A percentile compares a stretch with the other conserved stretches of the same genome.
These are phyloP conservation scores for Leucocoprinus birnbaumii DNA, from an alignment of 768 basidiomycete species.

Conservation along the genomic window DNA sequence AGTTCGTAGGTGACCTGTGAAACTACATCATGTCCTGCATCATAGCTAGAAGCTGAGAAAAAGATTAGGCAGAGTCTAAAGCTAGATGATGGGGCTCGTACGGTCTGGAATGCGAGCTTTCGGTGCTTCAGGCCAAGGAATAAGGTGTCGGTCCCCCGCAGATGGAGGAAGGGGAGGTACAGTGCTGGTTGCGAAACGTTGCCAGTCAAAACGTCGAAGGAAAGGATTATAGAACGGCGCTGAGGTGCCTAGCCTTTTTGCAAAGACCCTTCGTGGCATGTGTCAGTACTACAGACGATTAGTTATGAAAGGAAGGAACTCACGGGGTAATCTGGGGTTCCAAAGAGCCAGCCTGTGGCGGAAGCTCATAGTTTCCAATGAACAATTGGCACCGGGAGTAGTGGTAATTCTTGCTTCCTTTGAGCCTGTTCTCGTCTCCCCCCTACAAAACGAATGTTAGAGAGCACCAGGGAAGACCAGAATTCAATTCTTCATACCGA, in stretches of 20 bases:
- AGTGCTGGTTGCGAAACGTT: slow-evolving; percentile 66
- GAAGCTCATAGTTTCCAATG: slow-evolving; percentile 63
- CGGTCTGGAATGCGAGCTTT: slow-evolving; percentile 40
- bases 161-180: slow-evolving; percentile 50
- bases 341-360: slow-evolving; percentile 34
- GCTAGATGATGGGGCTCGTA: slow-evolving; percentile 22
- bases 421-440: slow-evolving; percentile 25
- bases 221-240: slow-evolving; percentile 56
- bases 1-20: slow-evolving; percentile 69
- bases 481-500: slow-evolving; percentile 27
- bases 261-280: slow-evolving; percentile 64
- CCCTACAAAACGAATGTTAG: slow-evolving; percentile 15
- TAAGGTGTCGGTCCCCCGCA: slow-evolving; percentile 36
- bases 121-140: slow-evolving; percentile 70
- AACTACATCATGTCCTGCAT: slow-evolving; percentile 62
- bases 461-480: not conserved
- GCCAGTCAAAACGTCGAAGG: slow-evolving; percentile 64
- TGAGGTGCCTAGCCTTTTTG: slow-evolving; percentile 63
- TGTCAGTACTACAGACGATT: not conserved
- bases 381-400: slow-evolving; percentile 83
- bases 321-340: slow-evolving; percentile 44
- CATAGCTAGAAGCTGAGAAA: slow-evolving; percentile 52
- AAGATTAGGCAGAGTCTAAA: slow-evolving; percentile 6
- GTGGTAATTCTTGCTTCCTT: slow-evolving; percentile 52
- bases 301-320: slow-evolving; percentile 20